Base-by-base conservation (phyloP, 2,329 filamentous ascomycete genomes). In the Fusarium torulosum region DNA sequence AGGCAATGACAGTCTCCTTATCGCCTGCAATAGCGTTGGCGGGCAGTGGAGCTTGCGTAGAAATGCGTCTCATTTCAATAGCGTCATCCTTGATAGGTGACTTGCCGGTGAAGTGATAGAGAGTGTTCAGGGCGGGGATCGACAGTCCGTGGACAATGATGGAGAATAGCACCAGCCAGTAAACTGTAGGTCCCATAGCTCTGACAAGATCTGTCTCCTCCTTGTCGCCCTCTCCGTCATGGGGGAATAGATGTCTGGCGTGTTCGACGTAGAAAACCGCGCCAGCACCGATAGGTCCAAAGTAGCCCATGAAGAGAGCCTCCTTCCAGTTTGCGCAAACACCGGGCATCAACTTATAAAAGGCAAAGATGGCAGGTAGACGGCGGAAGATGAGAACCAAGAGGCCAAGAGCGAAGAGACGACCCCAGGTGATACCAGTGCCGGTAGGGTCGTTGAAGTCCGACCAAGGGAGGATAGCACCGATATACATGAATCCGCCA, bases 231-330 rank as follows among this genome's bases (percentile, higher is more conserved):
- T 77, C 64, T n/a, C 72, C 76, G 0, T 75, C 57, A 9, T 75
- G 49, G 1, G 79, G 80, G 45, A 82, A 80, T 7, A 84, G 64
- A 15, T 82, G 75, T 7, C 76, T 74, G 0, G 79, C 78, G 47
- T 83, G 81, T 69, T 83, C 79, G 21, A 94, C 83, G 74, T 94
- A 94, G 76, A 93, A 94, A 23, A 93, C 84, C 2, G 91, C 91
- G 15, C 89, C 90, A 17, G 92, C 90, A 2, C 91, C 91, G 44
- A 94, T 93, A 0, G 91, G 91, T 0, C 91, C 91, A 67, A 94
- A 94, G 60, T 88, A 88, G 0, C 86, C 86, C 84, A 88, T 85
- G 55, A 88, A 88, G 0, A 88, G 66, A 0, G 85, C 86, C 59
- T 88, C 86, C 67, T 83, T 85, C 82, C 83, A 88, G 69, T 80